Percentiles rank a stretch among this genome's conserved stretches.
Evolutionary conservation across 352 stramenopile genomes (phyloP).

Genomic region (Globisporangium ultimum): DNA sequence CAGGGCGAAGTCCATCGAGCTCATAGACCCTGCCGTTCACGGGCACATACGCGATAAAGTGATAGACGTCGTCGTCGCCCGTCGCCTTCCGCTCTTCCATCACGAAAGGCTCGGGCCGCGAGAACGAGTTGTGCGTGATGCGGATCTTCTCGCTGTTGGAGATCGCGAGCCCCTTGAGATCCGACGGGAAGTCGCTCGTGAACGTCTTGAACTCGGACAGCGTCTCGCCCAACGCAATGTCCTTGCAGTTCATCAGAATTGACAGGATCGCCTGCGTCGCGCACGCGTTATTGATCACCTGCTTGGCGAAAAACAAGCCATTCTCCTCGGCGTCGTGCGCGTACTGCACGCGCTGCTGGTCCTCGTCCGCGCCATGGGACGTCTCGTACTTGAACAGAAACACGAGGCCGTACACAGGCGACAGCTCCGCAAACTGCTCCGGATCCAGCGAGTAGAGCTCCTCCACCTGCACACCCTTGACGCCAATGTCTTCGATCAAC

Average conservation of each 20-base stretch:
- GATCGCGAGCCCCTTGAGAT: constrained; percentile 83
- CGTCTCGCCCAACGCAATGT: constrained; percentile 63
- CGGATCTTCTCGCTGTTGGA: constrained; percentile 87
- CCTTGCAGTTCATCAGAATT: constrained; percentile 91
- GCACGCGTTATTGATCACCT: constrained; percentile 96
- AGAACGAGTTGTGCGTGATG: constrained; percentile 81
- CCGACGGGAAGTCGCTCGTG: constrained; percentile 67
- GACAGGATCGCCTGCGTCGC: constrained; percentile 96
- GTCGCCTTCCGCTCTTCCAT: constrained; percentile 70
- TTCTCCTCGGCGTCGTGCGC: constrained; percentile 32
- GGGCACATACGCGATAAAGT: constrained; percentile 97
- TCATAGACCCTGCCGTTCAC: constrained; percentile 91
- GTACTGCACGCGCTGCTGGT: constrained; percentile 14
- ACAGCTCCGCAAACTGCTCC: constrained; percentile 62
- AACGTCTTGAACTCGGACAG: constrained; percentile 81
- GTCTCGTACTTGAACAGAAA: constrained; percentile 96
- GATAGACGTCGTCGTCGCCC: constrained; percentile 93
- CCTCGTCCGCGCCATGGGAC: constrained; percentile 32
- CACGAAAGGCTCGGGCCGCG: constrained; percentile 76
- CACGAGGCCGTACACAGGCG: constrained; percentile 90
- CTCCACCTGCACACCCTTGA: constrained; percentile 90
- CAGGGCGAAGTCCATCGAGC: constrained; percentile 92
- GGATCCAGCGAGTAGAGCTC: constrained; percentile 94
- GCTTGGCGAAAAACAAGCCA: constrained; percentile 94
- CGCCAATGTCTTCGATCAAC: constrained; percentile 93